Evolutionary conservation across 176 grass and related monocot species (phyloP).

Genomic region (Otatea glauca): DNA sequence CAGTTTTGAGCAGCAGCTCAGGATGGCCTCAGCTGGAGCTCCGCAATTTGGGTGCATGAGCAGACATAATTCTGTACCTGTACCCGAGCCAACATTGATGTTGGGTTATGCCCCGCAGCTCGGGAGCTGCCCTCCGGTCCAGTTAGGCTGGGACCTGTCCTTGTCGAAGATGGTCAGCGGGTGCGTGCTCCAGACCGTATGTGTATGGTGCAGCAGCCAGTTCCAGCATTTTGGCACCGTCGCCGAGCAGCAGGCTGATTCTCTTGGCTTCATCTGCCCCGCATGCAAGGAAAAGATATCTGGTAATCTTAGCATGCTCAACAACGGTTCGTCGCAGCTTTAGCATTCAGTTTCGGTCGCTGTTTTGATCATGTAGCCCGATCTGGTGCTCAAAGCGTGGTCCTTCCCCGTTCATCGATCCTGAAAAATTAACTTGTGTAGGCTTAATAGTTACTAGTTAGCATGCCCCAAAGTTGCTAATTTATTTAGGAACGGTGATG

Average conservation of each 20-base stretch:
- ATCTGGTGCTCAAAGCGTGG: not conserved
- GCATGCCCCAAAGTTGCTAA: not conserved
- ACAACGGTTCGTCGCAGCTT: constrained; percentile 48
- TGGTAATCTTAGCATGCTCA: constrained; percentile 64
- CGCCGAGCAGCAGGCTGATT: constrained; percentile 64
- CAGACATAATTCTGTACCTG: constrained; percentile 50
- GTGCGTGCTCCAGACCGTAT: constrained; percentile 57
- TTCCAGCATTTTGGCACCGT: constrained; percentile 64
- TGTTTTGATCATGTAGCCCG: constrained; percentile 24
- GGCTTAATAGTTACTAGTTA: not conserved
- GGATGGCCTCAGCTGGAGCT: constrained; percentile 63
- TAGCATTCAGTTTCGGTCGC: not conserved
- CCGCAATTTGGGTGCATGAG: constrained; percentile 46
- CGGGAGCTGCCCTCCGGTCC: constrained; percentile 56
- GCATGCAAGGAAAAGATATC: constrained; percentile 81
- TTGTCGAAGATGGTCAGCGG: constrained; percentile 54
- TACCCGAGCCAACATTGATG: constrained; percentile 65
- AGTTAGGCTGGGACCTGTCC: constrained; percentile 72
- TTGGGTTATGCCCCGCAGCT: constrained; percentile 65
- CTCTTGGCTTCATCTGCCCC: constrained; percentile 87
- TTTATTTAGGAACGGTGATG: not conserved
- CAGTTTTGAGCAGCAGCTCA: constrained; percentile 62
- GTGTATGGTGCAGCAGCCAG: constrained; percentile 78
- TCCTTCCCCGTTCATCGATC: not conserved
- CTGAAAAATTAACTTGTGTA: constrained; percentile 13